phyloP scores from a whole-genome alignment of 176 grass and related monocot species.

The bread wheat (Triticum aestivum) region IWGSC_CS_RefSeq_v2.1 NC_057806.1:426549457-426549956 shows the following conservation, averaged over 20 bases:
- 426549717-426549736: slow-evolving; percentile 11
- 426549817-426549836: too few species aligned
- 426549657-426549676: not conserved
- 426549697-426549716: slow-evolving; percentile 55
- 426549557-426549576: slow-evolving; percentile 48
- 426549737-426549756: slow-evolving; percentile 45
- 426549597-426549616: slow-evolving; percentile 67
- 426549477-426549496: too few species aligned
- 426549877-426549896: too few species aligned
- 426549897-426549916: too few species aligned
- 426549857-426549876: too few species aligned
- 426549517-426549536: slow-evolving; percentile 47
- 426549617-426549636: slow-evolving; percentile 47
- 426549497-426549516: not conserved
- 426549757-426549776: slow-evolving; percentile 46
- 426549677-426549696: slow-evolving; percentile 36
- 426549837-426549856: too few species aligned
- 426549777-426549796: slow-evolving; percentile 64
- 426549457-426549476: too few species aligned
- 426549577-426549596: slow-evolving; percentile 26
- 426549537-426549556: slow-evolving; percentile 39
- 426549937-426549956: too few species aligned
- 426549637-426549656: slow-evolving; percentile 24
- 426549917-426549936: too few species aligned
- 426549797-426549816: slow-evolving; percentile 10